These are phyloP conservation scores for Lactuca sativa DNA, from an alignment of 129 eudicot species.

Conservation along the genomic window DNA sequence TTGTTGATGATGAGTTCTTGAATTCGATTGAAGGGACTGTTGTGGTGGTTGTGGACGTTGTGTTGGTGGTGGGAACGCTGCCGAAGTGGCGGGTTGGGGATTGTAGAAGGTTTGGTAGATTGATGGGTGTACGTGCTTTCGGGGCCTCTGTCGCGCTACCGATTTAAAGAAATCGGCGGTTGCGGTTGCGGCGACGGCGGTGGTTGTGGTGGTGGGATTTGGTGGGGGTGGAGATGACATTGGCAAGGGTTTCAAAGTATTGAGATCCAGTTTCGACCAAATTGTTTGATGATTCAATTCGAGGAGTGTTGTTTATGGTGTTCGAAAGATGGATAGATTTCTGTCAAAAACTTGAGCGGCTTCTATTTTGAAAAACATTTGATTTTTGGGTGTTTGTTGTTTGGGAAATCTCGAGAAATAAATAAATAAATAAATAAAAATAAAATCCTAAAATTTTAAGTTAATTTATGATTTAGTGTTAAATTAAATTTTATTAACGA, in stretches of 20 bases:
- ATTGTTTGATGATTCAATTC: conserved; percentile 4
- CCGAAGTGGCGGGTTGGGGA: conserved; percentile 34
- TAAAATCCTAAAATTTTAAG: too few relatives aligned
- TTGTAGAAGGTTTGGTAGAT: conserved; percentile 37
- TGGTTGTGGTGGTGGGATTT: conserved; percentile 27
- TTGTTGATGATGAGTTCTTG: conserved; percentile 22
- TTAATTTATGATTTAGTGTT: too few relatives aligned
- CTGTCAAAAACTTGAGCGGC: neutral
- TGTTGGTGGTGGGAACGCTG: conserved; percentile 26
- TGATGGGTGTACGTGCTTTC: conserved; percentile 30
- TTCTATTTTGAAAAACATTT: neutral
- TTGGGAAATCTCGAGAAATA: too few relatives aligned
- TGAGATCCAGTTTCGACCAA: neutral
- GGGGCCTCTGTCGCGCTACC: conserved; percentile 30
- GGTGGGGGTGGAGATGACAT: conserved; percentile 45
- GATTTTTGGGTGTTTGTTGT: neutral
- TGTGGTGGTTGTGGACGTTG: conserved; percentile 24
- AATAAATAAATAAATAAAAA: too few relatives aligned
- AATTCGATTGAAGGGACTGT: conserved; percentile 23
- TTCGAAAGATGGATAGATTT: neutral
- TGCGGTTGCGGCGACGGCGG: conserved; percentile 19
- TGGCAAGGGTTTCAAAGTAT: conserved; percentile 11
- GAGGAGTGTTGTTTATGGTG: neutral
- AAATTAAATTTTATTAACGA: too few relatives aligned
- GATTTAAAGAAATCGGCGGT: conserved; percentile 35